Conservation (phyloP, 2,329 filamentous ascomycete species). For the Lachnellula hyalina region DNA sequence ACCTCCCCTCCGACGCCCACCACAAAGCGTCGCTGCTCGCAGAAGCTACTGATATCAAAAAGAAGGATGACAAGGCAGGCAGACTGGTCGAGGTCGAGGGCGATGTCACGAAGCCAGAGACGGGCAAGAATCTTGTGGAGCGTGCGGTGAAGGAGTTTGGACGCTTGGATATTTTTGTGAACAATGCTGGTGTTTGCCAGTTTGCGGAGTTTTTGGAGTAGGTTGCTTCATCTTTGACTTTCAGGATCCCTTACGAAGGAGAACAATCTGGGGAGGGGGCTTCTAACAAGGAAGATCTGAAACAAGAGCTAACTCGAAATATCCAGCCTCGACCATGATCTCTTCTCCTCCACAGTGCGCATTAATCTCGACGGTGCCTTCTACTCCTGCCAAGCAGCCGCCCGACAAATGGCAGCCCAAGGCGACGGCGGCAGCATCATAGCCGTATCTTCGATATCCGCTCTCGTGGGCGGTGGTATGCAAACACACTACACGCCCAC, state of each 20-base stretch:
- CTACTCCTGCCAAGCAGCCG: conserved; percentile 79
- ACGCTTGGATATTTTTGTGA: conserved; percentile 72
- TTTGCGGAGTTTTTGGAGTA: conserved; percentile 81
- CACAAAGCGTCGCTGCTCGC: conserved; percentile 50
- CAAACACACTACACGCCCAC: conserved; percentile 88
- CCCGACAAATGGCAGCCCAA: conserved; percentile 70
- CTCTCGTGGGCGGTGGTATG: conserved; percentile 69
- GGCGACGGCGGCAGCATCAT: conserved; percentile 73
- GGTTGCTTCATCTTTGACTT: conserved; percentile 21
- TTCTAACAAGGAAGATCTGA: too few relatives aligned
- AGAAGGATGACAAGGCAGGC: conserved; percentile 37
- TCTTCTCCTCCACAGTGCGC: conserved; percentile 65
- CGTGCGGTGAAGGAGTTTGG: conserved; percentile 58
- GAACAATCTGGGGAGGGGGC: neutral
- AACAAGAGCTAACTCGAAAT: neutral
- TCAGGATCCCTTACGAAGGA: neutral
- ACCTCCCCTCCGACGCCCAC: conserved; percentile 44
- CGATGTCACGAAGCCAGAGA: conserved; percentile 71
- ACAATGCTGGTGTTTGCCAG: conserved; percentile 82
- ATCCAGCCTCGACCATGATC: conserved; percentile 56
- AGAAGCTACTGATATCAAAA: conserved; percentile 46
- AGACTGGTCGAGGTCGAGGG: conserved; percentile 65
- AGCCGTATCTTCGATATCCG: conserved; percentile 66
- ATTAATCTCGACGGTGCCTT: conserved; percentile 89
- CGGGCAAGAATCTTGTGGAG: conserved; percentile 62